Evolutionary conservation across 129 eudicot species (phyloP), one percentile per base, ranked within the genome.

Genomic region (Chrysanthemum makinoi): DNA sequence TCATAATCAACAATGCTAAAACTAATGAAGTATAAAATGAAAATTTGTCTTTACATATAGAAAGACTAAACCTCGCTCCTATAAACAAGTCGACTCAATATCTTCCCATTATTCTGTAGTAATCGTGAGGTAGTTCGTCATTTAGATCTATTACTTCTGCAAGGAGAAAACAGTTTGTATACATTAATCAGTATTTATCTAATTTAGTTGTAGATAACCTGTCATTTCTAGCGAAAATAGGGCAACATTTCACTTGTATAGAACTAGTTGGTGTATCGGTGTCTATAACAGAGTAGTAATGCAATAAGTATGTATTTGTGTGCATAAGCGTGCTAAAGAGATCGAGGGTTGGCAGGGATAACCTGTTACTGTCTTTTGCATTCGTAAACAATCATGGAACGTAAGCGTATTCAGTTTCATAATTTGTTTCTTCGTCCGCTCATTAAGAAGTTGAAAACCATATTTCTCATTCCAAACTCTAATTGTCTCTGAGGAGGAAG

Each of bases 301-400:
- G 0, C 3, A 20, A 61, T 24, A 28, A 2, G 7, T 61, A 61
- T 0, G 15, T 12, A 28, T 10, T 7, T 9, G 10, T 54, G 18
- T 8, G 18, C 54, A 22, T 71, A 57, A 46, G 30, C 28, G 1
- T 66, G 39, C 10, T 51, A 11, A 3, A 51, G 56, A 3, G 26
- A 20, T 15, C 10, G 9, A 1, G 26, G 13, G 16, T 49, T 28
- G 30, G 33, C 18, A 60, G 10, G 20, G 28, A 48, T 50, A 61
- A 75, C 71, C 77, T 69, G 70, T 62, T 48, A 83, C 18, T 0
- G 47, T 71, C 62, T 80, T 61, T 24, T 63, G 48, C 83, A 86
- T 89, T 43, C 86, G 86, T 70, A 89, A 67, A 59, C 96, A 84
- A 63, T 83, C 83, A 63, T 83, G 95, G 72, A 90, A 90, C 95